Evolutionary conservation across 257 asterid species (phyloP).

Genomic region (Forsythia viridissima): DNA sequence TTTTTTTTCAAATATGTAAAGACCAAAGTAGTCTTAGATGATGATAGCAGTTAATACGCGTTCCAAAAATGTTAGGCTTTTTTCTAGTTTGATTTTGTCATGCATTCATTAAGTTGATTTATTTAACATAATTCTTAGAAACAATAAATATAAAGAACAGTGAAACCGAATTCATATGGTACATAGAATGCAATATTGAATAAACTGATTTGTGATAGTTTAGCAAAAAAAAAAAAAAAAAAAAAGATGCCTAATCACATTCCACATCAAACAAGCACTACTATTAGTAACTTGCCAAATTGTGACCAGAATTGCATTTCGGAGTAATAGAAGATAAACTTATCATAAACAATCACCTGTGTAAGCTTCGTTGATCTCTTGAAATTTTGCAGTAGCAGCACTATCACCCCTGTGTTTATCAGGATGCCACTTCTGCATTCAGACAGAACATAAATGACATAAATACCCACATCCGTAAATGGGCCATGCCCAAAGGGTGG

Average conservation of each 20-base stretch:
- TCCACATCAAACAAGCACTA: conserved; percentile 12
- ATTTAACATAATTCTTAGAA: not conserved
- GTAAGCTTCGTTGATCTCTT: conserved; percentile 70
- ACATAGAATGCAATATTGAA: not conserved
- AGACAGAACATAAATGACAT: conserved; percentile 14
- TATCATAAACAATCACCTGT: conserved; percentile 39
- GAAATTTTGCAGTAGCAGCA: conserved; percentile 58
- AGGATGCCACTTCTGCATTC: conserved; percentile 79
- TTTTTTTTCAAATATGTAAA: not conserved
- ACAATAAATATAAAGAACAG: not conserved
- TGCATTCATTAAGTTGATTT: not conserved
- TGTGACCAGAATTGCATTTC: not conserved
- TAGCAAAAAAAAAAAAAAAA: not conserved
- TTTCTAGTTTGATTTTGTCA: not conserved
- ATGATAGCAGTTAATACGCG: not conserved
- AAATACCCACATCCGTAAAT: not conserved
- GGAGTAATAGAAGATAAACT: not conserved
- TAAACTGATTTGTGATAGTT: not conserved
- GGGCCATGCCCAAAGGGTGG: not conserved
- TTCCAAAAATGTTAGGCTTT: not conserved
- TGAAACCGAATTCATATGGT: not conserved
- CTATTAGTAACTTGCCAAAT: conserved; percentile 1
- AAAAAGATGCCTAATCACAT: not conserved
- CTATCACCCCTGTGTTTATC: conserved; percentile 59
- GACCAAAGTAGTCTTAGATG: not conserved